phyloP scores from a whole-genome alignment of 2,329 filamentous ascomycete species.

The Pseudogymnoascus sp. region DNA sequence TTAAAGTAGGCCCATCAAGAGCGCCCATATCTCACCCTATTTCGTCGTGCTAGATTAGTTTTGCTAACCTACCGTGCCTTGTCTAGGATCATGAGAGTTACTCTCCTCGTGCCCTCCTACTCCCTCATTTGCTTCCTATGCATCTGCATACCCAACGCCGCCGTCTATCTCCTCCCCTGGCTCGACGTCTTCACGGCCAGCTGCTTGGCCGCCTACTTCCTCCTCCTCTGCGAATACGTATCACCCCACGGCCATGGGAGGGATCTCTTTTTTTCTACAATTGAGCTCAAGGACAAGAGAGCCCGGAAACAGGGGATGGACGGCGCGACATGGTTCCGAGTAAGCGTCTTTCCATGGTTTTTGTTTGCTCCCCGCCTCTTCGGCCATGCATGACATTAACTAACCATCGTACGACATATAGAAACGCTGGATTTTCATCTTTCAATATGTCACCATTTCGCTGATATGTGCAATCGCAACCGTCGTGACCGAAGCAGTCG shows the following conservation, averaged over 20 bases:
- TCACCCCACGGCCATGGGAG: background rate
- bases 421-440: background rate
- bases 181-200: background rate
- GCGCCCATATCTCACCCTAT: background rate
- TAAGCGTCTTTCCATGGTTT: background rate
- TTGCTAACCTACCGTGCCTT: background rate
- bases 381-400: background rate
- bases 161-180: background rate
- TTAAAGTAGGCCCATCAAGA: background rate
- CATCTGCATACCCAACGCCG: background rate
- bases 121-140: background rate
- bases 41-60: background rate
- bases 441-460: background rate
- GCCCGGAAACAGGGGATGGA: background rate
- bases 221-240: background rate
- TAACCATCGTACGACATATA: background rate
- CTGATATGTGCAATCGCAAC: conserved; percentile 31
- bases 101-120: background rate
- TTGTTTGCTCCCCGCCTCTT: background rate
- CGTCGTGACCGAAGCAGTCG: conserved; percentile 24
- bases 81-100: background rate
- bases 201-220: background rate
- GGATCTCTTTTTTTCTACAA: background rate
- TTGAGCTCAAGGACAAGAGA: background rate
- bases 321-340: background rate